These are phyloP conservation scores for Mucor plumbeus DNA, from an alignment of 371 early-diverging fungal species.

Conservation along the genomic window DNA sequence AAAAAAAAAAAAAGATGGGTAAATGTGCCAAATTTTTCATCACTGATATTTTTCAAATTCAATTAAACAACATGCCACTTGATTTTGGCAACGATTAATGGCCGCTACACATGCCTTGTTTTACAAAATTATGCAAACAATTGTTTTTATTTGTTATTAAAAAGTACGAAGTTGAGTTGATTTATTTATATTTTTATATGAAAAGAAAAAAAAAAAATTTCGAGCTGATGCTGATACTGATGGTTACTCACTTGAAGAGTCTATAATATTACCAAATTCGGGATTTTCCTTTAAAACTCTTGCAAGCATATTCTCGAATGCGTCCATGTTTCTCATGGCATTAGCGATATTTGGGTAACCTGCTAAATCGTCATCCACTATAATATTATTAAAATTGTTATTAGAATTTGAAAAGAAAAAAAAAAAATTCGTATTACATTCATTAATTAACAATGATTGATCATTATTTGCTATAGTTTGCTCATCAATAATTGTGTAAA, in stretches of 20 bases:
- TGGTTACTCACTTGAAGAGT: not conserved
- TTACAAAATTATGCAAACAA: no score
- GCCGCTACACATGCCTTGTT: no score
- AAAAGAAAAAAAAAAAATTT: no score
- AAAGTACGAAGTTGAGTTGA: no score
- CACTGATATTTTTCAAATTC: not conserved
- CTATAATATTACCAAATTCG: not conserved
- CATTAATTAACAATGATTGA: not conserved
- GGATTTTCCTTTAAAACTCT: not conserved
- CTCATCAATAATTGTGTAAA: not conserved
- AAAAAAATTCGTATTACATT: not conserved
- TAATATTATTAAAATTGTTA: not conserved
- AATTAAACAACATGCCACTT: no score
- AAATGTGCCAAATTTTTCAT: not conserved
- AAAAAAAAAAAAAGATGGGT: not conserved
- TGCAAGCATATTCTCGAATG: not conserved
- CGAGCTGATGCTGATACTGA: not conserved
- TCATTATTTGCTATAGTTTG: not conserved
- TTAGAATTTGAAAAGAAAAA: not conserved
- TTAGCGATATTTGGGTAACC: not conserved
- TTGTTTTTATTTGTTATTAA: no score
- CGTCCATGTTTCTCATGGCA: constrained; percentile 1
- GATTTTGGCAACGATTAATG: not conserved
- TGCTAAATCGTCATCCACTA: not conserved
- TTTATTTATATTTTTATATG: no score